Percentiles rank a stretch among this genome's conserved stretches.
phyloP scores from a whole-genome alignment of 306 rosid species.

The Bauhinia variegata region DNA sequence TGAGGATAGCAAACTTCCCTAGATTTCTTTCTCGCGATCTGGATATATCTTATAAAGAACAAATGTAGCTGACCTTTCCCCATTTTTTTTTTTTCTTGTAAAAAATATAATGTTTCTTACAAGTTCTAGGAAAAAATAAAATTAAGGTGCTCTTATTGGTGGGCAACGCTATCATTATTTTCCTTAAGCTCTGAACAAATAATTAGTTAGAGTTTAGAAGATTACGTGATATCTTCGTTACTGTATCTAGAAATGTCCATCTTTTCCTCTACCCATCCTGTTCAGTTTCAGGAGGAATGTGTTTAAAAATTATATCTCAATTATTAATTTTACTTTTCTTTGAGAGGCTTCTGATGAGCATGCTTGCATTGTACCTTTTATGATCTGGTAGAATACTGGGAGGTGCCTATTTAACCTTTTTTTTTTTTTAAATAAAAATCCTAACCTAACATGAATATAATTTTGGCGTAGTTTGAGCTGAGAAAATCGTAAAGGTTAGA shows the following conservation, averaged over 20 bases:
- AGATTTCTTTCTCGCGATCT: too few species aligned
- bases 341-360: background rate
- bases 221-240: background rate
- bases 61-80: background rate
- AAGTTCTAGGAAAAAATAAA: background rate
- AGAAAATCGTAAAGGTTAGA: background rate
- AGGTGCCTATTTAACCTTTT: background rate
- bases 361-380: background rate
- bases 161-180: background rate
- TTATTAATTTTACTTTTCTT: background rate
- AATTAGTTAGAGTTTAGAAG: background rate
- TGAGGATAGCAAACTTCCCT: too few species aligned
- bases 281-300: background rate
- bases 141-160: background rate
- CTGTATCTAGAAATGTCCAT: background rate
- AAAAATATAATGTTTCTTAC: background rate
- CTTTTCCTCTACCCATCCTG: background rate
- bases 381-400: background rate
- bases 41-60: too few species aligned
- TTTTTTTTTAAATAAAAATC: too few species aligned
- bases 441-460: too few species aligned
- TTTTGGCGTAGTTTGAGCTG: constrained; percentile 2
- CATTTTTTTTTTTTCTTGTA: background rate
- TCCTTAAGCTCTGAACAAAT: background rate
- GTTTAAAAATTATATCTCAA: background rate